A percentile compares a stretch with the other conserved stretches of the same genome.
Evolutionary conservation across 108 stramenopile species (phyloP).

Genomic region (Fragilariopsis cylindrus): DNA sequence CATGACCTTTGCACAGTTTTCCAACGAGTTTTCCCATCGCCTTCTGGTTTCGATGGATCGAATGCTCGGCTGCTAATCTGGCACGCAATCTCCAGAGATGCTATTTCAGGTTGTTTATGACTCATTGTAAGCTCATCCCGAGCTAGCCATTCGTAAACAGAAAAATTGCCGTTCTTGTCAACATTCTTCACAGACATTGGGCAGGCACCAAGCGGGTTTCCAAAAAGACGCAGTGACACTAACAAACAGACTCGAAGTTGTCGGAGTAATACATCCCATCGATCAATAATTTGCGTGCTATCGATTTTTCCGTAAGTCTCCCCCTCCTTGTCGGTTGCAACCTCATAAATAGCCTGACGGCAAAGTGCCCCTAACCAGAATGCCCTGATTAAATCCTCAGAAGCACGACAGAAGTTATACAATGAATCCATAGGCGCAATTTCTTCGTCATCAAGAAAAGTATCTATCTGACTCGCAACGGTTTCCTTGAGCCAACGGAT

Average conservation of each 20-base stretch:
- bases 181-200: conserved; percentile 69
- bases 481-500: conserved; percentile 71
- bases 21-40: conserved; percentile 44
- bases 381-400: conserved; percentile 70
- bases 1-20: conserved; percentile 49
- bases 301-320: conserved; percentile 69
- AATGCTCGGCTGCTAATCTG: conserved; percentile 55
- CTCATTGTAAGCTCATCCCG: conserved; percentile 73
- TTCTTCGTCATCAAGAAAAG: conserved; percentile 15
- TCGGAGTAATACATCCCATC: conserved; percentile 70
- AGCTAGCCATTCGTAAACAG: conserved; percentile 77
- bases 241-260: conserved; percentile 74
- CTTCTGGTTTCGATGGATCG: conserved; percentile 60
- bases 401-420: conserved; percentile 52
- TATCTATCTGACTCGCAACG: conserved; percentile 33
- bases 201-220: conserved; percentile 49
- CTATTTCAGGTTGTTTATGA: conserved; percentile 66
- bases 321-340: conserved; percentile 59
- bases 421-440: conserved; percentile 45
- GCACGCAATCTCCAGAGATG: conserved; percentile 67
- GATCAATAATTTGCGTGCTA: conserved; percentile 28
- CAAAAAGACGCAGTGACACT: conserved; percentile 67
- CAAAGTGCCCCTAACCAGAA: conserved; percentile 73
- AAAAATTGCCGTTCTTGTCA: conserved; percentile 57
- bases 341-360: conserved; percentile 54